Base-by-base conservation (phyloP, 345 rosid species). In the Salix dunnii region DNA sequence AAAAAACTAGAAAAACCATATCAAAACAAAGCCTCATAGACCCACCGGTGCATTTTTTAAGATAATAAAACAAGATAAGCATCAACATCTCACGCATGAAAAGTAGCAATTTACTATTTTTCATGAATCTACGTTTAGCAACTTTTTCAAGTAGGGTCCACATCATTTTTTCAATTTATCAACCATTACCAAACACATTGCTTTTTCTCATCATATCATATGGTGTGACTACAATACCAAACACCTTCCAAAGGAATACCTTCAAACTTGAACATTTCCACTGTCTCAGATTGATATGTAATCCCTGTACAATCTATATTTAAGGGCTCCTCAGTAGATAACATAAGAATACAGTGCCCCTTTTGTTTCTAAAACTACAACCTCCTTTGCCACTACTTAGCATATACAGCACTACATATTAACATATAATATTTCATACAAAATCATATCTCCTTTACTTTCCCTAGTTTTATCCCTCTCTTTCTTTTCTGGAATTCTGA, bases 391-490 rank as follows among this genome's bases (percentile, higher is more conserved):
- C 72, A 65, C 64, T 66, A 48, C 78, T 63, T 63, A 65, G 55
- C 76, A 73, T 84, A 42, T 81, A 76, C 79, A 76, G 40, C 30
- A 35, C 78, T 81, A 72, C 46, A 73, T 55, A 60, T 62, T 62
- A 42, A 51, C 74, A 61, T 73, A 33, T 28, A 17, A 28, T 4
- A 27, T 48, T 2, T 43, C 9, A 60, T 16, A 10, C 27, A 18
- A 46, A 11, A 4, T 64, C 25, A n/a, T n/a, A 27, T 62, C 25
- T 31, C 42, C 2, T 42, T 6, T 21, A 0, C 35, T 35, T 23
- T 48, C 27, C 23, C 49, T 35, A 33, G 5, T 25, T 27, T 27
- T 31, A 5, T 31, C 27, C 18, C 17, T 23, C 14, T 21, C 55
- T 30, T 60, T 36, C 67, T 36, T 27, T 13, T 38, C 12, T 6